Base-by-base conservation (phyloP, 2,329 filamentous ascomycete species). In the Sporothrix phasma region DNA sequence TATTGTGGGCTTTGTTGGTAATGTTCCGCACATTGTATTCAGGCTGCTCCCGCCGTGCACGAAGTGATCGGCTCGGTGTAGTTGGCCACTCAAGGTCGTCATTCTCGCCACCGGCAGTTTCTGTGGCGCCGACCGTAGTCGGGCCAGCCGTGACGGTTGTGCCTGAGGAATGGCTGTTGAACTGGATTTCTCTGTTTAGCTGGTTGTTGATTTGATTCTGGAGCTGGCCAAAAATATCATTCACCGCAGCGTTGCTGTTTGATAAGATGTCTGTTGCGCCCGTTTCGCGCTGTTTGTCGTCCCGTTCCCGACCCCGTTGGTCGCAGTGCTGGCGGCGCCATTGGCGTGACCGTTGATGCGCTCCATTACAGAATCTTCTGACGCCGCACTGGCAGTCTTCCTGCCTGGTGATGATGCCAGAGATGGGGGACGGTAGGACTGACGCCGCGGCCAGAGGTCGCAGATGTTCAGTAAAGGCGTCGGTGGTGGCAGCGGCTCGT, bases 1-100 rank as follows among this genome's bases (percentile, higher is more conserved):
- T 81, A 3, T 83, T 82, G 61, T 82, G 78, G 5, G 82, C 81
- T 68, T 82, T 80, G 68, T 83, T 81, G 71, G 80, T 85, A 17
- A 86, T 73, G 13, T 80, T 75, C 70, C 84, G 86, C 43, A 86
- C 72, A 67, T 87, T 87, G 70, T 87, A 87, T 24, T 78, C 77
- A 66, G 81, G 80, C 64, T 78, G 79, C 47, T 75, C 75, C 19
- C 73, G 77, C 61, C 82, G 77, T 17, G 75, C 73, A 49, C 82
- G 77, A 19, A 83, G 72, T 1, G 80, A 79, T 65, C 82, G 78
- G 62, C 76, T 81, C 0, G 81, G 81, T 2, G 81, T 84, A 15
- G 39, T 15, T 76, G 73, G 19, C 81, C 79, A 29, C 78, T 78
- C 24, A 10, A 41, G 13, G n/a, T 45, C 51, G 26, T 79, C 76